Evolutionary conservation across 2,329 filamentous ascomycete genomes (phyloP), one percentile per base, ranked within the genome.

Genomic region (Penicillium corylophilum): DNA sequence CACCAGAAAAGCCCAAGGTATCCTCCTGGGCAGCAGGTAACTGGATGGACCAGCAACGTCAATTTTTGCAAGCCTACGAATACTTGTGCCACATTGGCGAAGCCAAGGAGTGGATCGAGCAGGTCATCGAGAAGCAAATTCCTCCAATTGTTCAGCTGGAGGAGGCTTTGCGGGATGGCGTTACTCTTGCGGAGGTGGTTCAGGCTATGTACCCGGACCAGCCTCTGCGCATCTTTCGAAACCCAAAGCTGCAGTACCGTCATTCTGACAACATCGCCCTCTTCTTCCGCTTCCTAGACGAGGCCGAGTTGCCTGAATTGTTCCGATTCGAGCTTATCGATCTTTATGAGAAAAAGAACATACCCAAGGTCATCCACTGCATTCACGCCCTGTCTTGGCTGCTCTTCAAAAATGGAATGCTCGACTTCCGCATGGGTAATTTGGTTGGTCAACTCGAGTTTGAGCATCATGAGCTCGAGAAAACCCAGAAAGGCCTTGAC

Each of bases 1-100:
- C 74, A 31, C 74, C 73, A 23, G 72, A 77, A 73, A 78, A 39
- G 74, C 79, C 56, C 77, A 77, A 75, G 50, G 78, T 74, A 23
- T 90, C 87, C 60, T 82, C 85, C 44, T 94, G 91, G 87, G 84
- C 89, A 57, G 86, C 86, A 18, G 84, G 89, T 44, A 95, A 93
- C 69, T 99, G 94, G 94, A 99, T 99, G 93, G 94, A 99, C 71
- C 94, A 95, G 69, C 93, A 99, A 69, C 84, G 94, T 23, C 93
- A 97, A 70, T 97, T 96, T 65, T 76, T 99, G 47, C 90, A 95
- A 71, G 94, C 94, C 6, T 99, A 99, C 68, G 94, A 99, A 71
- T 99, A 99, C 69, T 86, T 99, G 33, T 99, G 94, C 69, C 94
- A 99, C 68, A 97, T 99, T 60, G 94, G 94, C 70, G 94, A 99